A percentile compares a stretch with the other conserved stretches of the same genome.
These are phyloP conservation scores for Achaetomium macrosporum DNA, from an alignment of 2,329 filamentous ascomycete species.

Conservation along the genomic window DNA sequence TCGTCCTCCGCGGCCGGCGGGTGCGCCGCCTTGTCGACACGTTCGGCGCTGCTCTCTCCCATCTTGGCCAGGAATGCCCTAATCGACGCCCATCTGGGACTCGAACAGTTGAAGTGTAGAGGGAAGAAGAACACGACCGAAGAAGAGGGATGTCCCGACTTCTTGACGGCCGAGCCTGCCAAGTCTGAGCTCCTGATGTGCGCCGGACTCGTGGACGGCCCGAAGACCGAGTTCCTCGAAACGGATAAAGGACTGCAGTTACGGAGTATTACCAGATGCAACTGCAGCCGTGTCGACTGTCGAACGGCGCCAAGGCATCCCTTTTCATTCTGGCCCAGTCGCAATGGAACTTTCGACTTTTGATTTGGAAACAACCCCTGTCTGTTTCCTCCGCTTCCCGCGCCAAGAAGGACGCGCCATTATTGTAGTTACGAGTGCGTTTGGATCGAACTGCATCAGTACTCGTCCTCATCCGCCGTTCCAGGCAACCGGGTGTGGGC, in stretches of 20 bases:
- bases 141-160: neutral
- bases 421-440: no score
- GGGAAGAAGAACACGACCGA: neutral
- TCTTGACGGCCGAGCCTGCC: no score
- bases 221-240: neutral
- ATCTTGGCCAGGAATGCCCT: neutral
- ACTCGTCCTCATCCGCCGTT: no score
- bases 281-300: no score
- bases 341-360: neutral
- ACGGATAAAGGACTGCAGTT: neutral
- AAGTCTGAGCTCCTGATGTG: no score
- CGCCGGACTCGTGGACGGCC: no score
- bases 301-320: no score
- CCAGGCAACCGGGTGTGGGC: no score
- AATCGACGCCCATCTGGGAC: neutral
- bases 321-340: neutral
- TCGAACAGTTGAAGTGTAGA: no score
- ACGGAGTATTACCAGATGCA: no score
- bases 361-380: no score
- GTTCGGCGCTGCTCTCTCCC: conserved; percentile 7
- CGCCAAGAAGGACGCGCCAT: neutral
- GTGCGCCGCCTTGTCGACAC: neutral
- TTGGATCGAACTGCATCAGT: no score
- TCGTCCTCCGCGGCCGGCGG: conserved; percentile 1
- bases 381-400: neutral